Percentiles rank a stretch among this genome's conserved stretches.
Conservation (phyloP, 1,284 basidiomycete species). For the Ganoderma lingzhi region DNA sequence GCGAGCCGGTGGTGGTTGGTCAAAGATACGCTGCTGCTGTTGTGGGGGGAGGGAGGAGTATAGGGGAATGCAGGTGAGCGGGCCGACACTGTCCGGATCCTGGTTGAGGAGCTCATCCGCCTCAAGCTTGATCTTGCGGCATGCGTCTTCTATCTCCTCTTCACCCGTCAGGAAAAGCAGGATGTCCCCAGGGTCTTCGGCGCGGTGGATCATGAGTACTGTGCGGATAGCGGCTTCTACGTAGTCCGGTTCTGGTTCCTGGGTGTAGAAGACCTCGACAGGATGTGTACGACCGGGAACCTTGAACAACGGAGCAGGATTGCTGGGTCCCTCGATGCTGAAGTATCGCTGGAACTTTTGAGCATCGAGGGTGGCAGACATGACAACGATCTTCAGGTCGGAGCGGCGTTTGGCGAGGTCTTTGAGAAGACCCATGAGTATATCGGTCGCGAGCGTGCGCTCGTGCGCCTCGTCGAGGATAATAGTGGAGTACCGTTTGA, state of each 20-base stretch:
- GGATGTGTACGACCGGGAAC: constrained; percentile 97
- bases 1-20: constrained; percentile 77
- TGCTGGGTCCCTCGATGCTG: constrained; percentile 57
- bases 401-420: constrained; percentile 80
- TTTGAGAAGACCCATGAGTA: constrained; percentile 94
- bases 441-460: constrained; percentile 97
- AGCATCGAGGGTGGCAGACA: constrained; percentile 98
- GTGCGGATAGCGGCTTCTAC: constrained; percentile 97
- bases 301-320: constrained; percentile 88
- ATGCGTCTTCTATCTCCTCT: constrained; percentile 98
- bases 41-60: constrained; percentile 75
- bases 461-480: constrained; percentile 99
- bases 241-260: constrained; percentile 96
- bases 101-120: constrained; percentile 81
- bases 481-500: constrained; percentile 94
- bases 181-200: constrained; percentile 94
- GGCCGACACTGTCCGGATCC: constrained; percentile 83
- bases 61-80: constrained; percentile 66
- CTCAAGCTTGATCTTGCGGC: constrained; percentile 92
- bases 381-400: constrained; percentile 97
- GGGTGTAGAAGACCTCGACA: constrained; percentile 96
- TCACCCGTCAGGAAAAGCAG: constrained; percentile 97
- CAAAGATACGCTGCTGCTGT: constrained; percentile 97
- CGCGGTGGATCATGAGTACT: constrained; percentile 97
- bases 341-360: constrained; percentile 99